Conservation (phyloP, 345 rosid species). For the Lumnitzera littorea region DNA sequence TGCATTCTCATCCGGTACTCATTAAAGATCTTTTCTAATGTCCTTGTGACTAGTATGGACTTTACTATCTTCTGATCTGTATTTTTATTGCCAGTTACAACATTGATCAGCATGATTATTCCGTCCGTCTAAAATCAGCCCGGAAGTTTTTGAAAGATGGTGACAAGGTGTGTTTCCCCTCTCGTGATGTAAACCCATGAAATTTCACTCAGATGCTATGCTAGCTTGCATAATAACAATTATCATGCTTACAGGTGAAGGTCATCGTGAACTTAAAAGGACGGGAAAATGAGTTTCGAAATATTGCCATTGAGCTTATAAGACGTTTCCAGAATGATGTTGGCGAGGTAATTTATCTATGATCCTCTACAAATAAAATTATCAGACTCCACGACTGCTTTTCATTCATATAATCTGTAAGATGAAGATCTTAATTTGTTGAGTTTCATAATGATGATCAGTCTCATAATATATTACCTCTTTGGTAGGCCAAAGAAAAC, state of each 20-base stretch:
- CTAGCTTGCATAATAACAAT: slow-evolving; percentile 5
- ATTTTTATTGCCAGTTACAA: slow-evolving; percentile 49
- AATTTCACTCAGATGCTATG: not conserved
- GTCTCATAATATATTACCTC: too few relatives aligned
- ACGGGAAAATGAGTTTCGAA: slow-evolving; percentile 85
- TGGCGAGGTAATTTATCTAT: slow-evolving; percentile 56
- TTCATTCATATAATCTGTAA: too few relatives aligned
- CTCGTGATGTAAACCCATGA: not conserved
- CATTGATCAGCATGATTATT: slow-evolving; percentile 90
- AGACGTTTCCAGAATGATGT: slow-evolving; percentile 78
- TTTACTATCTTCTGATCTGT: not conserved
- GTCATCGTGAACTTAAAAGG: slow-evolving; percentile 88
- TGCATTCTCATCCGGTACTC: too few relatives aligned
- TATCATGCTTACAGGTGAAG: slow-evolving; percentile 60
- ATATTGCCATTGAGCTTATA: slow-evolving; percentile 77
- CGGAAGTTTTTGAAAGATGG: slow-evolving; percentile 80
- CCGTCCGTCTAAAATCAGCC: slow-evolving; percentile 82
- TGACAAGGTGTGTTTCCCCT: slow-evolving; percentile 56
- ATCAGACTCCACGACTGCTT: too few relatives aligned
- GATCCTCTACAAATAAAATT: too few relatives aligned
- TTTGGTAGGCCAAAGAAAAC: too few relatives aligned
- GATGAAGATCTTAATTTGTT: too few relatives aligned
- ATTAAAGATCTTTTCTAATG: too few relatives aligned
- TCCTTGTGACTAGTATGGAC: too few relatives aligned
- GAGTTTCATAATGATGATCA: too few relatives aligned